Conservation (phyloP, 371 early-diverging fungal species). For the Mucor plumbeus region DNA sequence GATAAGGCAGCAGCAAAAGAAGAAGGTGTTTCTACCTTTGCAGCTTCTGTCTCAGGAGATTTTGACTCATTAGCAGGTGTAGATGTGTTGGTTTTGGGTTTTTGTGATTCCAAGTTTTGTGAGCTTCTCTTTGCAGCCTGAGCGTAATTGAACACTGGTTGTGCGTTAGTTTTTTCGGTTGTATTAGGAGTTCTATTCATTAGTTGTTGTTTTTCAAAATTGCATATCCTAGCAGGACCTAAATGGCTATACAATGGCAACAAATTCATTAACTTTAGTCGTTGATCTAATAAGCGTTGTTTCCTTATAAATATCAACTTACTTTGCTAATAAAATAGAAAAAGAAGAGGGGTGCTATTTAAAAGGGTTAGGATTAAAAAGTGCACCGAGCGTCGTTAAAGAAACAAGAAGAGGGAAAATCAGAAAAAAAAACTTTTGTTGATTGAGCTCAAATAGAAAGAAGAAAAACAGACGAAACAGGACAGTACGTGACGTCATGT, state of each 20-base stretch:
- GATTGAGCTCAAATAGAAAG: constrained; percentile 3
- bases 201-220: constrained; percentile 44
- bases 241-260: constrained; percentile 13
- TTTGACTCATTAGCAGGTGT: constrained; percentile 18
- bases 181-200: constrained; percentile 49
- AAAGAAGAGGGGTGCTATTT: constrained; percentile 20
- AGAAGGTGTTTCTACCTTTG: constrained; percentile 33
- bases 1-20: constrained; percentile 42
- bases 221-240: constrained; percentile 47
- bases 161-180: constrained; percentile 39
- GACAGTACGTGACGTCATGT: constrained; percentile 15
- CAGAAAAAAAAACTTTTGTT: constrained; percentile 19
- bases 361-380: constrained; percentile 22
- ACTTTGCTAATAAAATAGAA: constrained; percentile 22
- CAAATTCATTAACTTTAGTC: not conserved
- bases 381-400: constrained; percentile 26
- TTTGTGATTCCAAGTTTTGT: constrained; percentile 32
- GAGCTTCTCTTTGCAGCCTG: constrained; percentile 50
- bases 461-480: constrained; percentile 11
- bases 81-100: constrained; percentile 17
- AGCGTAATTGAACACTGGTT: constrained; percentile 54
- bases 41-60: constrained; percentile 20
- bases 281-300: not conserved
- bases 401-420: constrained; percentile 9
- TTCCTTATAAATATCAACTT: not conserved